Base-by-base conservation (phyloP, 371 early-diverging fungal genomes). In the Mortierella sp. region DNA sequence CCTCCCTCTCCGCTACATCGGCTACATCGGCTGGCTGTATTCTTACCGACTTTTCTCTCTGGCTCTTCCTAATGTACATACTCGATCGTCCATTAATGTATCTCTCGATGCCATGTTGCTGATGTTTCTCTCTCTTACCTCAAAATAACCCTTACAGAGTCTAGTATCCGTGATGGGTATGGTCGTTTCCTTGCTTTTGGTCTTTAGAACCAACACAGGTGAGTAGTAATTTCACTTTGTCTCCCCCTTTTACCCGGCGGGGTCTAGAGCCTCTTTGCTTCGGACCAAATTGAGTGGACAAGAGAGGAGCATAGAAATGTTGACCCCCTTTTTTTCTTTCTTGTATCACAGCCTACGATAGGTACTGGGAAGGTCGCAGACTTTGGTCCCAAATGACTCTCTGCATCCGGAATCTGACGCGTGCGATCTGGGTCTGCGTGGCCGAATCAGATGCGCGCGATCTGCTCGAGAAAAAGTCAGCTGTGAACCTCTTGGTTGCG, bases 341-440 rank as follows among this genome's bases (percentile, higher is more conserved):
- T 14, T 21, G 5, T 50, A 14, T 16, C 12, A 5, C 37, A 62
- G 83, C 88, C n/a, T 90, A 88, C 73, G 87, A 89, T 61, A 82
- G 92, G 18, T 93, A 84, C 83, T 92, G 90, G 90, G 93, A 92
- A 74, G 93, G 90, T 11, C 82, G 91, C 30, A 82, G 85, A 55
- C 63, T 86, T 28, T 93, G 92, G 92, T 82, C 82, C 48, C 71
- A 75, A 15, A 79, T 87, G 71, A 82, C 75, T 60, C 72, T 81
- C 14, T 61, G 67, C 47, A 75, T 85, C 23, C 77, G 84, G 21
- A 72, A 71, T 58, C 52, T 76, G 26, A 72, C 84, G 55, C 84
- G 87, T 37, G 60, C 70, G 51, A 64, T 86, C 48, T 84, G 85
- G 70, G 75, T 84, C 29, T 67, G 74, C 48, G 59, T 77, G 12